Conservation (phyloP, 805 yeast genomes). For the Hanseniaspora meyeri region DNA sequence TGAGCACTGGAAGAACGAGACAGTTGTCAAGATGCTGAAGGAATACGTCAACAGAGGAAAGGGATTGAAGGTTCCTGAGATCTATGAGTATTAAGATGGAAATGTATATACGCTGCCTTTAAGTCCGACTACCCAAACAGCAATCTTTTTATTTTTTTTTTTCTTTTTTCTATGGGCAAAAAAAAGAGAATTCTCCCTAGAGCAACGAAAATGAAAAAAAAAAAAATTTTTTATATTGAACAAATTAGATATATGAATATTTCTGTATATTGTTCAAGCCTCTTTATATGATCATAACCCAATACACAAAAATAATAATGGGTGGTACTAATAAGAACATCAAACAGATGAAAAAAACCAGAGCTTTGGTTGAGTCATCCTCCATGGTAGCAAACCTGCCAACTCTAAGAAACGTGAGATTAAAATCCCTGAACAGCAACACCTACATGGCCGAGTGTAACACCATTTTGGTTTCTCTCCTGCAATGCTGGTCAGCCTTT, state of each 20-base stretch:
- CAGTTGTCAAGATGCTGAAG: slow-evolving; percentile 53
- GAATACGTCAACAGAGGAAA: slow-evolving; percentile 53
- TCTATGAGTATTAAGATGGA: slow-evolving; percentile 25
- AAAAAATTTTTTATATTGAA: neutral
- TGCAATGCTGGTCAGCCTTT: slow-evolving; percentile 76
- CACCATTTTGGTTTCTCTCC: slow-evolving; percentile 68
- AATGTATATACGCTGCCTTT: neutral
- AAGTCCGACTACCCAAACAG: neutral
- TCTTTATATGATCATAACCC: neutral
- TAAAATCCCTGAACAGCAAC: slow-evolving; percentile 48
- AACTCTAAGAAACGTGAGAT: slow-evolving; percentile 61
- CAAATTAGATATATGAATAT: no score
- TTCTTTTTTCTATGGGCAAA: no score
- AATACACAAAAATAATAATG: neutral
- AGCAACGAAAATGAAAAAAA: neutral
- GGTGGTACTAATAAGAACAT: slow-evolving; percentile 7
- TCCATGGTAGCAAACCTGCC: slow-evolving; percentile 41
- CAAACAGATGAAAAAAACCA: neutral
- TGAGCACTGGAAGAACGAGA: slow-evolving; percentile 64
- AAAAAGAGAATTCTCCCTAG: no score
- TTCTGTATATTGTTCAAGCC: no score
- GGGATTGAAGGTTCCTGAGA: slow-evolving; percentile 76
- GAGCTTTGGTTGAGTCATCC: neutral
- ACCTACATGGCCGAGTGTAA: slow-evolving; percentile 59
- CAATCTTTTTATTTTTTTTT: neutral